These are phyloP conservation scores for Waltergamsia citrina DNA, from an alignment of 2,329 filamentous ascomycete genomes.

Conservation along the genomic window DNA sequence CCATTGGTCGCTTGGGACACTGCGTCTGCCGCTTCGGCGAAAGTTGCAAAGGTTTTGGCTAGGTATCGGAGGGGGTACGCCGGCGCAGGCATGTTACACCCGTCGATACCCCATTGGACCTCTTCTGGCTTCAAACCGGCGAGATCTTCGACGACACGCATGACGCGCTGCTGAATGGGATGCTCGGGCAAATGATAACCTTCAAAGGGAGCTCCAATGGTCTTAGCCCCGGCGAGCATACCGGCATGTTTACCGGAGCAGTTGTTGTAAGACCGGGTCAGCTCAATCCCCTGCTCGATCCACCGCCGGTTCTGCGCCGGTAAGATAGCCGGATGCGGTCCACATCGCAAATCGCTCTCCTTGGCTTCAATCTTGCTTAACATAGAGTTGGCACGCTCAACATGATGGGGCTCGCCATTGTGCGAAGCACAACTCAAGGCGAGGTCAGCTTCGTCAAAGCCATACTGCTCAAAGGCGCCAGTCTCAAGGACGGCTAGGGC, in stretches of 20 bases:
- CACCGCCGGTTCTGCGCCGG: slow-evolving; percentile 24
- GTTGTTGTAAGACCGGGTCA: slow-evolving; percentile 29
- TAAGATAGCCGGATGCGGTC: slow-evolving; percentile 27
- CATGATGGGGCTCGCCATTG: slow-evolving; percentile 29
- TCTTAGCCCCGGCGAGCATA: slow-evolving; percentile 32
- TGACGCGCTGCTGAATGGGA: slow-evolving; percentile 29
- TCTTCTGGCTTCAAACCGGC: slow-evolving; percentile 13
- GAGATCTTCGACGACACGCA: slow-evolving; percentile 22
- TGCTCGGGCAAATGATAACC: slow-evolving; percentile 25
- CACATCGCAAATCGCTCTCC: slow-evolving; percentile 29
- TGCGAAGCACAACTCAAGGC: slow-evolving; percentile 38
- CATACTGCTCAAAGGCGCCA: slow-evolving; percentile 22
- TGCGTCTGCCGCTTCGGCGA: slow-evolving; percentile 24
- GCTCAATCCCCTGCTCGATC: slow-evolving; percentile 25
- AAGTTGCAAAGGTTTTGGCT: slow-evolving; percentile 21
- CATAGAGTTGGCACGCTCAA: slow-evolving; percentile 25
- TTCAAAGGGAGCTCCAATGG: slow-evolving; percentile 17
- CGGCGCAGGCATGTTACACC: slow-evolving; percentile 37
- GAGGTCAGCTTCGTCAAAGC: slow-evolving; percentile 28
- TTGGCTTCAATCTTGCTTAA: slow-evolving; percentile 19
- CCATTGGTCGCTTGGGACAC: no score
- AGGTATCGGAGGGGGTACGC: slow-evolving; percentile 26
- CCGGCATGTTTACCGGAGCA: slow-evolving; percentile 39
- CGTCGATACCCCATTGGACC: slow-evolving; percentile 32
- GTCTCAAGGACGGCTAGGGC: slow-evolving; percentile 33